Evolutionary conservation across 2,329 filamentous ascomycete species (phyloP), one percentile per base, ranked within the genome.

Genomic region (Colletotrichum ledebouriae): DNA sequence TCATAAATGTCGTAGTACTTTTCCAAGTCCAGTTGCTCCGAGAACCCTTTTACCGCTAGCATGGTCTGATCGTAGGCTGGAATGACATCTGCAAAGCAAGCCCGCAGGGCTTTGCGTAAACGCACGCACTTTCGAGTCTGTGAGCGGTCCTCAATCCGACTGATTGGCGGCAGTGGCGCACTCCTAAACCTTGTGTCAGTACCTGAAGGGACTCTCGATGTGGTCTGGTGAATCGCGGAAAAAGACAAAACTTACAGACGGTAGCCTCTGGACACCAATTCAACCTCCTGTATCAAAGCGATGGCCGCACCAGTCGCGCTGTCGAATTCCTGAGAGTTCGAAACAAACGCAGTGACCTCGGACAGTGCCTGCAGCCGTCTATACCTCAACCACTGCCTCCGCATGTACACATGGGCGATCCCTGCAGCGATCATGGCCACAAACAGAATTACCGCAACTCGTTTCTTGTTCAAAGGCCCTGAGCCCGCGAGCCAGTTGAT

Each of bases 1-100:
- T 94, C 92, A 76, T 95, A 94, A 69, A 95, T 92, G 75, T 98
- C 95, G 74, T 96, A 92, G 76, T 97, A 97, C 79, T 94, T 96
- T 73, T 97, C 94, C 49, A 99, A 82, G 75, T 97, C 93, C 56
- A 92, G 87, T 74, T 92, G 88, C 76, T 94, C 90, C 2, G 94
- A 89, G 63, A 97, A 89, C 1, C 87, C 87, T 75, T 90, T 90
- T 20, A 98, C 83, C 3, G 85, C 84, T 46, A 85, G 83, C 70
- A 90, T 91, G 12, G 92, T 89, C 72, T 92, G 88, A 60, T 90
- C 88, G 74, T 94, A 94, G 22, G 87, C 87, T 49, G 90, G 86
- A 46, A 97, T 88, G 59, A 92, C 86, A 13, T 90, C 87, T 44
- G 86, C 86, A 70, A 97, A 89, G 68, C 89, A 90, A 53, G 86